Evolutionary conservation across 1,139 yeast genomes (phyloP), one percentile per base, ranked within the genome.

Genomic region (Pichiaceae sp.): DNA sequence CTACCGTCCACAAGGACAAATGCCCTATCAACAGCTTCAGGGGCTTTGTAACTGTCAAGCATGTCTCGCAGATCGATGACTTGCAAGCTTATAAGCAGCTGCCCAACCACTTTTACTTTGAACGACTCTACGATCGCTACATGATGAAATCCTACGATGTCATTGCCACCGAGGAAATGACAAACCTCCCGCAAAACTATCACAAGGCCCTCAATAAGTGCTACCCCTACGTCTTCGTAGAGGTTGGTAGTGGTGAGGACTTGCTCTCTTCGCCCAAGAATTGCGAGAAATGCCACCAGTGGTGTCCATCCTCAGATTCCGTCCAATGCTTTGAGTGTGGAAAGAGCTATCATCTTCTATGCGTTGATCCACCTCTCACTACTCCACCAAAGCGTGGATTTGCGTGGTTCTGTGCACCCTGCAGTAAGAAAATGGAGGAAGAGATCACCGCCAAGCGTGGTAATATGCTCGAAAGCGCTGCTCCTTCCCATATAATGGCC

Each of bases 351-450:
- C 97, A 89, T 60, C 75, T 87, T 77, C 65, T 74, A 34, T 89
- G 97, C 56, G 72, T 89, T 34, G 87, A 82, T 43, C 96, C 96
- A 1, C 96, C 96, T 0, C 59, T 86, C 32, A 56, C 72, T 37
- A 73, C 75, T 47, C 84, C 84, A 49, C 96, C 96, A 0, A 78
- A 86, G 34, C 63, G 95, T 40, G 96, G 96, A 1, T 83, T 86
- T 54, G 84, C 87, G 5, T 89, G 96, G 96, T 72, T 87, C n/a
- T 89, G 96, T 65, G 91, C 86, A 18, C 57, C 65, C 3, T 87
- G 96, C 60, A 70, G 83, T 16, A 73, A 72, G 47, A 65, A 55
- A 29, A 57, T 62, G 33, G 73, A 65, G 41, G 55, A 63, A 31
- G 68, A 64, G 41, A 46, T 65, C 39, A 60, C 50, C 35, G 54